Conservation (phyloP, 1,284 basidiomycete species). For the Leccinum huronense region DNA sequence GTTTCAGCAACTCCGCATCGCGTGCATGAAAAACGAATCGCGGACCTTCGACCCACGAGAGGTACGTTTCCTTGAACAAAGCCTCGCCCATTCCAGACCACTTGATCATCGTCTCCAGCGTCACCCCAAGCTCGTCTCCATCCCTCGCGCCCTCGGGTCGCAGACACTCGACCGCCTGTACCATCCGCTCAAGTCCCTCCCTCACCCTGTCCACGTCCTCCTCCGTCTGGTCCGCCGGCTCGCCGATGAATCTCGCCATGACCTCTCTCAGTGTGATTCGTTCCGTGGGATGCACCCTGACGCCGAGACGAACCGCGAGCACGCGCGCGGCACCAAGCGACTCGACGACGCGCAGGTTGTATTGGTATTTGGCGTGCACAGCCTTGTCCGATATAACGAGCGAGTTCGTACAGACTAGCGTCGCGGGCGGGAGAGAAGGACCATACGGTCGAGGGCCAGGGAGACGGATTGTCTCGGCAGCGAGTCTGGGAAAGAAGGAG, state of each 20-base stretch:
- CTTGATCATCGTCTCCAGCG: slow-evolving; percentile 69
- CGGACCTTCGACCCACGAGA: slow-evolving; percentile 76
- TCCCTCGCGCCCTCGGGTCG: slow-evolving; percentile 39
- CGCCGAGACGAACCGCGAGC: slow-evolving; percentile 56
- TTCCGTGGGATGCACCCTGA: slow-evolving; percentile 45
- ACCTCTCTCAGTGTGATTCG: slow-evolving; percentile 53
- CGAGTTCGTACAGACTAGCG: slow-evolving; percentile 83
- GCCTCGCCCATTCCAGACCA: slow-evolving; percentile 57
- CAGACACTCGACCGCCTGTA: slow-evolving; percentile 52
- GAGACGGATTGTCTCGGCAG: slow-evolving; percentile 62
- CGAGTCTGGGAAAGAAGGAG: slow-evolving; percentile 75
- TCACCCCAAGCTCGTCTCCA: slow-evolving; percentile 53
- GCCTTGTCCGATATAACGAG: slow-evolving; percentile 83
- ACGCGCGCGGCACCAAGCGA: slow-evolving; percentile 76
- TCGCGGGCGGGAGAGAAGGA: slow-evolving; percentile 37
- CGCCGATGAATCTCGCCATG: slow-evolving; percentile 48
- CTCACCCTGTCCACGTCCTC: slow-evolving; percentile 46
- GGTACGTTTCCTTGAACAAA: slow-evolving; percentile 64
- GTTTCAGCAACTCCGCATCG: not conserved
- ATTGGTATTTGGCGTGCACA: slow-evolving; percentile 70
- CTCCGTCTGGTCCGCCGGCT: slow-evolving; percentile 42
- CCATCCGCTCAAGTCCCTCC: slow-evolving; percentile 48
- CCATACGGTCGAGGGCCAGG: slow-evolving; percentile 40
- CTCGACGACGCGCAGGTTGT: slow-evolving; percentile 88
- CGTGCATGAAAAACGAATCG: not conserved